phyloP scores from a whole-genome alignment of 192 early-diverging fungal species.

The Gigaspora rosea region DNA sequence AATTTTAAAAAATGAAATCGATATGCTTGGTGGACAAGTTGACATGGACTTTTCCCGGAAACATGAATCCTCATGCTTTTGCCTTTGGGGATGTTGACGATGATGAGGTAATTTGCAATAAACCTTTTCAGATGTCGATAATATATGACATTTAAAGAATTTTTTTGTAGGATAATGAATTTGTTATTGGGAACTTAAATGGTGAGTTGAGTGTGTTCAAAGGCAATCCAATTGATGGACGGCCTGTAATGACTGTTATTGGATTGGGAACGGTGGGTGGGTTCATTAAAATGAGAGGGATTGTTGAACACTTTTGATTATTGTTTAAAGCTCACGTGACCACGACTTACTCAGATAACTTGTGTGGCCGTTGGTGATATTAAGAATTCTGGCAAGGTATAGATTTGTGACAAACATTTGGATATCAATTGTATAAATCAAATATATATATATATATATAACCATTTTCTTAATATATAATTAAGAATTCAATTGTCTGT shows the following conservation, averaged over 20 bases:
- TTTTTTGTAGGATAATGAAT: conserved; percentile 53
- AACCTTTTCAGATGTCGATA: not conserved
- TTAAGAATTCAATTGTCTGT: conserved; percentile 56
- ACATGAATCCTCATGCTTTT: conserved; percentile 62
- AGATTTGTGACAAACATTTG: not conserved
- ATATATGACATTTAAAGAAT: not conserved
- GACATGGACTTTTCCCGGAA: conserved; percentile 55
- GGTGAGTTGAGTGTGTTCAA: conserved; percentile 61
- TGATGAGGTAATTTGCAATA: conserved; percentile 44
- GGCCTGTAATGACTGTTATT: conserved; percentile 48
- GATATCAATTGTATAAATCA: not conserved
- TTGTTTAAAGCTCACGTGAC: not conserved
- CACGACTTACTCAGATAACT: conserved; percentile 49
- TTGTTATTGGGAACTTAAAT: conserved; percentile 61
- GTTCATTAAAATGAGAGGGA: not conserved
- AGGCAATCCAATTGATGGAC: conserved; percentile 46
- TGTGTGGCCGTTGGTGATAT: conserved; percentile 60
- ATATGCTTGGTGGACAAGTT: conserved; percentile 59
- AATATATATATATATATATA: not conserved
- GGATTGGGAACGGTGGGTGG: conserved; percentile 55
- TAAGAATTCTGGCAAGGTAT: conserved; percentile 54
- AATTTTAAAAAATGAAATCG: conserved; percentile 2
- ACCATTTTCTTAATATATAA: not conserved
- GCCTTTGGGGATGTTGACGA: conserved; percentile 61
- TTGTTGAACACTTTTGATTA: not conserved